These are phyloP conservation scores for Picea sitchensis DNA, from an alignment of 75 land plant genomes.

Conservation along the genomic window DNA sequence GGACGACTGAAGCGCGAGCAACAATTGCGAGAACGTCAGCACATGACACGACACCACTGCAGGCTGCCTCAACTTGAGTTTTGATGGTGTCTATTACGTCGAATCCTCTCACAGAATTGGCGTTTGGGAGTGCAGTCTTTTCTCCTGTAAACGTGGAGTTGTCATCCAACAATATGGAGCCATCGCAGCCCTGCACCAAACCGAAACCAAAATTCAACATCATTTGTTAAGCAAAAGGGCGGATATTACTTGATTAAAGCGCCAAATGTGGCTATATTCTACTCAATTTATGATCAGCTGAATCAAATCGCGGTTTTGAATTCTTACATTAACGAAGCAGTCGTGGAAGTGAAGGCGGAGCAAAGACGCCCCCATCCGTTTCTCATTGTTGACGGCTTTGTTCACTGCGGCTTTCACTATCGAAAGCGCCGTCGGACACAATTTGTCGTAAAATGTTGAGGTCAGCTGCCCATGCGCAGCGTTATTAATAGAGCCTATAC, in stretches of 20 bases:
- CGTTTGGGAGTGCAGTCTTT: constrained; percentile 9
- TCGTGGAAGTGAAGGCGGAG: constrained; percentile 30
- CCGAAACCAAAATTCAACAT: too few species aligned
- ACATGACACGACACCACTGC: constrained; percentile 13
- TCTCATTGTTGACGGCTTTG: not conserved
- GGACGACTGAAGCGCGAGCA: constrained; percentile 6
- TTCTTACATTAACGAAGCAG: constrained; percentile 17
- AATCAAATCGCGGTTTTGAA: too few species aligned
- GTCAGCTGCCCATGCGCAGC: not conserved
- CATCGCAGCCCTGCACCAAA: constrained; percentile 18
- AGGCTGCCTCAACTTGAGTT: constrained; percentile 11
- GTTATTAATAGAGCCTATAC: too few species aligned
- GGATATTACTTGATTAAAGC: too few species aligned
- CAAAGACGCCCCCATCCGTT: constrained; percentile 14
- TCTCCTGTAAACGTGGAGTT: not conserved
- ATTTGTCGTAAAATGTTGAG: not conserved
- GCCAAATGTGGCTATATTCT: too few species aligned
- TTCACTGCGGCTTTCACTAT: constrained; percentile 5
- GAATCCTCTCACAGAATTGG: constrained; percentile 12
- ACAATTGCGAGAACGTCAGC: constrained; percentile 19
- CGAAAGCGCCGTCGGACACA: not conserved
- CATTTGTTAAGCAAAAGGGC: too few species aligned
- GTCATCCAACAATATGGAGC: constrained; percentile 13
- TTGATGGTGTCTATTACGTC: constrained; percentile 18
- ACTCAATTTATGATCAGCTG: too few species aligned